These are phyloP conservation scores for Kuraishia hungarica DNA, from an alignment of 805 yeast genomes.

Conservation along the genomic window DNA sequence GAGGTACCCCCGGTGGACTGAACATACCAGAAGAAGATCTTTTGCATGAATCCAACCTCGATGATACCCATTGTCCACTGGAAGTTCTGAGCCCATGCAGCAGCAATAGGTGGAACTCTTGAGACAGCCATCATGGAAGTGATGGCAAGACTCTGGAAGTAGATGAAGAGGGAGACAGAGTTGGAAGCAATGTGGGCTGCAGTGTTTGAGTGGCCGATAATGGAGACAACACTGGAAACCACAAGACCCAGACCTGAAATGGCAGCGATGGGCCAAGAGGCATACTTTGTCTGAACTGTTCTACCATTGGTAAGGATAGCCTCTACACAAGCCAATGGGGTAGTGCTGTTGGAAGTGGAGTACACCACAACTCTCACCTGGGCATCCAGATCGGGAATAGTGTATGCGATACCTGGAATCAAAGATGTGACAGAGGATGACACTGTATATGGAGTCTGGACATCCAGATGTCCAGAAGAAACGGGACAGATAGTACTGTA, in stretches of 20 bases:
- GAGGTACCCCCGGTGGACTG: conserved; percentile 91
- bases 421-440: conserved; percentile 30
- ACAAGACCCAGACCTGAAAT: conserved; percentile 81
- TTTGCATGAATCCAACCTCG: conserved; percentile 66
- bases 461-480: conserved; percentile 77
- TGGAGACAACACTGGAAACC: conserved; percentile 80
- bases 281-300: conserved; percentile 88
- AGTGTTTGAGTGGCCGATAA: conserved; percentile 82
- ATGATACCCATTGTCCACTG: conserved; percentile 95
- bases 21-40: conserved; percentile 85
- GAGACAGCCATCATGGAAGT: conserved; percentile 94
- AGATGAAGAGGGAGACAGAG: conserved; percentile 83
- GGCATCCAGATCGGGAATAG: conserved; percentile 93
- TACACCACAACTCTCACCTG: conserved; percentile 69
- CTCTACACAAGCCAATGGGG: conserved; percentile 82
- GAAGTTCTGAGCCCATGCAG: conserved; percentile 97
- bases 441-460: conserved; percentile 41
- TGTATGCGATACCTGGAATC: conserved; percentile 80
- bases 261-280: conserved; percentile 94
- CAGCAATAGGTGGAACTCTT: conserved; percentile 90
- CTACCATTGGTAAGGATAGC: conserved; percentile 82
- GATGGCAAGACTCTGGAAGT: conserved; percentile 89
- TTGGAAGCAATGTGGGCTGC: conserved; percentile 98
- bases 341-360: conserved; percentile 26
- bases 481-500: conserved; percentile 69